Evolutionary conservation across 1,139 yeast species (phyloP), one percentile per base, ranked within the genome.

Genomic region (Torulaspora pretoriensis): DNA sequence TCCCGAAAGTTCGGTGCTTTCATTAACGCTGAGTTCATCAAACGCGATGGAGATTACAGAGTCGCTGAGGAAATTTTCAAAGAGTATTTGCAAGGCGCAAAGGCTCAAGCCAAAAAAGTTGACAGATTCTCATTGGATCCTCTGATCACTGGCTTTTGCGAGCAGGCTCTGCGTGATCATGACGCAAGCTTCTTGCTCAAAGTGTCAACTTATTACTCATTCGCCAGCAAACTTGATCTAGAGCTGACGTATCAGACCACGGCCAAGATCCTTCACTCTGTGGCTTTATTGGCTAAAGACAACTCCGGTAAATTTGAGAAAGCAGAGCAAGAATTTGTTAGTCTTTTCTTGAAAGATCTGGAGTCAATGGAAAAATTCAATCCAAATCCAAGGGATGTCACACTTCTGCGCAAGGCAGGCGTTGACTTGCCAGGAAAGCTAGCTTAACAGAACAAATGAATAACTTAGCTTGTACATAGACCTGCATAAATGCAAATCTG

Each of bases 21-120:
- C 45, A 51, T 61, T 16, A 32, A 38, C 5, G 58, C 63, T 2
- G 63, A 59, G 36, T 59, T 60, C 19, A 9, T 22, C 8, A 57
- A 55, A 35, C 34, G 25, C 4, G 49, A 44, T 22, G 64, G 63
- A 2, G 46, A 51, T 16, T 41, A 50, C 33, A 38, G 45, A 4
- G 42, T 36, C 3, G 63, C 65, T 5, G 64, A 60, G 37, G 44
- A 43, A n/a, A 43, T 59, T 12, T 58, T 60, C 42, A 52, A 52
- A 27, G 51, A 52, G 2, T 58, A 47, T 31, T 33, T 53, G 7
- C 39, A 49, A 23, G 38, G 16, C 22, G 39, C 38, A 14, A 42
- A 22, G 27, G 35, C 38, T 13, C 47, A 45, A 16, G 35, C 51
- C 13, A 38, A 44, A 28, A 45, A 17, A 17, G 44, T 51, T 25